A percentile compares a stretch with the other conserved stretches of the same genome.
These are phyloP conservation scores for Meripilus lineatus DNA, from an alignment of 1,284 basidiomycete species.

Conservation along the genomic window DNA sequence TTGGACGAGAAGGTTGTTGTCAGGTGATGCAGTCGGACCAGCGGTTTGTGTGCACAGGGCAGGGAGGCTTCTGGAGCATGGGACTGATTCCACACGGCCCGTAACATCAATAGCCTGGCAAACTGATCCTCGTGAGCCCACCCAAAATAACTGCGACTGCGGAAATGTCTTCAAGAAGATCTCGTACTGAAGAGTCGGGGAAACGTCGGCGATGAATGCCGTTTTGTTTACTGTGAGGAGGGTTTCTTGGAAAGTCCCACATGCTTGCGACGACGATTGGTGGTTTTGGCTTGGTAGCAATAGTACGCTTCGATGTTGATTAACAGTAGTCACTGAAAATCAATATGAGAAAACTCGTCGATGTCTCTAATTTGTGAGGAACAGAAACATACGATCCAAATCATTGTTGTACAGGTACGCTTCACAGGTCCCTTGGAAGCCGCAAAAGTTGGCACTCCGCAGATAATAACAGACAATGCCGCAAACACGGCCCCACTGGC, in stretches of 20 bases:
- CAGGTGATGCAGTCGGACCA: slow-evolving; percentile 14
- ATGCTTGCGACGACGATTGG: slow-evolving; percentile 16
- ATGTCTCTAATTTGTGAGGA: neutral
- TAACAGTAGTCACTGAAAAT: slow-evolving; percentile 16
- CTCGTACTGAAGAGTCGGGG: slow-evolving; percentile 22
- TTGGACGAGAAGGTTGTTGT: slow-evolving; percentile 16
- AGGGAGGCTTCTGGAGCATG: slow-evolving; percentile 21
- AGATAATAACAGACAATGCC: no score
- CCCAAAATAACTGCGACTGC: slow-evolving; percentile 23
- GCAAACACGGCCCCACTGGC: no score
- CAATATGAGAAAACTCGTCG: neutral
- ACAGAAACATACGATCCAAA: slow-evolving; percentile 17
- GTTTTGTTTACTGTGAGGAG: slow-evolving; percentile 23
- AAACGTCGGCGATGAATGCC: slow-evolving; percentile 22
- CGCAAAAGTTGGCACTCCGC: no score
- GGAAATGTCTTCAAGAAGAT: slow-evolving; percentile 17
- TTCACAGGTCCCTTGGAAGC: no score
- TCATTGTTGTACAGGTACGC: slow-evolving; percentile 21
- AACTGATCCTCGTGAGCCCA: slow-evolving; percentile 16
- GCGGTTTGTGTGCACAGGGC: slow-evolving; percentile 26
- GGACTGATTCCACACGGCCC: slow-evolving; percentile 17
- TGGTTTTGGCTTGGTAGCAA: slow-evolving; percentile 18
- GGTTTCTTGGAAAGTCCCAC: slow-evolving; percentile 20
- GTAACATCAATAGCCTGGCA: slow-evolving; percentile 22
- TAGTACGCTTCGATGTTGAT: slow-evolving; percentile 19